phyloP scores from a whole-genome alignment of 306 rosid genomes.

The Dryas octopetala region DNA sequence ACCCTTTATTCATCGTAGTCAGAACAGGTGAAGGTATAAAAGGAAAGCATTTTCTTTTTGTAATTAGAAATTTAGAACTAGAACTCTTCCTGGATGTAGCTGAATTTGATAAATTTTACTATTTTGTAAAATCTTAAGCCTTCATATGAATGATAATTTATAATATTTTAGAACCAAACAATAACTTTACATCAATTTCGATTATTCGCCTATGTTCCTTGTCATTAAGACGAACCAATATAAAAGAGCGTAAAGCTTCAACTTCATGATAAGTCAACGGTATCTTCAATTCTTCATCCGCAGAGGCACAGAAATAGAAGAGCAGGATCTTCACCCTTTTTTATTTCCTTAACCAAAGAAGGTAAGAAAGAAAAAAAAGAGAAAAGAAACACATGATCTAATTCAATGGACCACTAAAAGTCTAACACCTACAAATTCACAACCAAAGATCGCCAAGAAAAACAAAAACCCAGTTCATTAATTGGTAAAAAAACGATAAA shows the following conservation, averaged over 20 bases:
- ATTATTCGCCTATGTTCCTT: not conserved
- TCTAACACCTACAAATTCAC: not conserved
- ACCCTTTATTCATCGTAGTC: not conserved
- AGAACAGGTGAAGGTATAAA: not conserved
- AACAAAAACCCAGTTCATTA: conserved; percentile 13
- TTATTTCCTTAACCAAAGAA: not conserved
- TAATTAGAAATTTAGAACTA: not conserved
- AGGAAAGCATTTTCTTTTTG: not conserved
- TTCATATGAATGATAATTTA: not conserved
- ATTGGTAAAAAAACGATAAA: not conserved
- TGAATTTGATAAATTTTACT: not conserved
- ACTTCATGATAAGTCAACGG: conserved; percentile 4
- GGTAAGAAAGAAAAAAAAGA: not conserved
- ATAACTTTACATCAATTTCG: conserved; percentile 10
- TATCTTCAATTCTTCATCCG: conserved; percentile 4
- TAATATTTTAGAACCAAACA: not conserved
- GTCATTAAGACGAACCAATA: not conserved
- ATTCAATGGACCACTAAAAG: not conserved
- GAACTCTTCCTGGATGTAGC: not conserved
- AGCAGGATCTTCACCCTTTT: not conserved
- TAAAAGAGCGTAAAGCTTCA: not conserved
- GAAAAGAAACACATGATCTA: not conserved
- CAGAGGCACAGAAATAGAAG: not conserved
- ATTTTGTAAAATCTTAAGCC: not conserved
- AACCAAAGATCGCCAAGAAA: not conserved